Conservation (phyloP, 2,329 filamentous ascomycete species). For the Hypoxylon sp. region DNA sequence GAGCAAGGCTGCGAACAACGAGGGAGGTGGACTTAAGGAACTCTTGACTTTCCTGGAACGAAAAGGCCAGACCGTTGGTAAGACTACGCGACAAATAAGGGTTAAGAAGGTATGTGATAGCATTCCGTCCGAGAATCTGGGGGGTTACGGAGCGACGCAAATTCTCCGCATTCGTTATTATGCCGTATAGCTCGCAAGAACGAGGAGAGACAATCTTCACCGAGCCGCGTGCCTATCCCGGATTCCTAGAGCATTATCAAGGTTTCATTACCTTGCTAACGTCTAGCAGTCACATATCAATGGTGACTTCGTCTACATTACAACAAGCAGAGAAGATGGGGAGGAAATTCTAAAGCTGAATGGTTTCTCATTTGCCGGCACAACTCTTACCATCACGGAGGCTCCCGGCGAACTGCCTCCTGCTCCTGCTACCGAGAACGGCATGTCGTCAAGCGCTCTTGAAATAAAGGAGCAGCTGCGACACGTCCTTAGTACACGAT, state of each 20-base stretch:
- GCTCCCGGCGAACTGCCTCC: conserved; percentile 61
- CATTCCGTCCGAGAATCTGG: conserved; percentile 62
- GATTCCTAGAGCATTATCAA: conserved; percentile 57
- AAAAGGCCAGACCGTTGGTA: conserved; percentile 72
- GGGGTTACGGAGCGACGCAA: conserved; percentile 58
- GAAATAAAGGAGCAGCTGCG: conserved; percentile 79
- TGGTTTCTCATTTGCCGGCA: conserved; percentile 77
- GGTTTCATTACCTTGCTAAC: conserved; percentile 75
- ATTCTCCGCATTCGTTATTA: conserved; percentile 59
- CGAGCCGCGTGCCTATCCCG: conserved; percentile 58
- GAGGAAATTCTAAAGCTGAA: conserved; percentile 77
- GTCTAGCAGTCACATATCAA: conserved; percentile 76
- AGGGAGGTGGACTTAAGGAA: conserved; percentile 75
- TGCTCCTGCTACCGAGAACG: conserved; percentile 58
- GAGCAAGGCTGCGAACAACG: conserved; percentile 77
- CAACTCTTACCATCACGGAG: conserved; percentile 69
- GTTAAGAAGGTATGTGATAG: conserved; percentile 82
- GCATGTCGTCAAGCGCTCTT: conserved; percentile 66
- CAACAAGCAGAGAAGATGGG: conserved; percentile 74
- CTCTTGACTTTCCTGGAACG: conserved; percentile 79
- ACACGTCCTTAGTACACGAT: conserved; percentile 80
- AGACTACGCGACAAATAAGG: conserved; percentile 68
- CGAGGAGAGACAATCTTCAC: conserved; percentile 57
- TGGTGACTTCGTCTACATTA: conserved; percentile 78
- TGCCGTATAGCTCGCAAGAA: conserved; percentile 58